phyloP scores from a whole-genome alignment of 192 early-diverging fungal genomes.

The Coemansia sp. region DNA sequence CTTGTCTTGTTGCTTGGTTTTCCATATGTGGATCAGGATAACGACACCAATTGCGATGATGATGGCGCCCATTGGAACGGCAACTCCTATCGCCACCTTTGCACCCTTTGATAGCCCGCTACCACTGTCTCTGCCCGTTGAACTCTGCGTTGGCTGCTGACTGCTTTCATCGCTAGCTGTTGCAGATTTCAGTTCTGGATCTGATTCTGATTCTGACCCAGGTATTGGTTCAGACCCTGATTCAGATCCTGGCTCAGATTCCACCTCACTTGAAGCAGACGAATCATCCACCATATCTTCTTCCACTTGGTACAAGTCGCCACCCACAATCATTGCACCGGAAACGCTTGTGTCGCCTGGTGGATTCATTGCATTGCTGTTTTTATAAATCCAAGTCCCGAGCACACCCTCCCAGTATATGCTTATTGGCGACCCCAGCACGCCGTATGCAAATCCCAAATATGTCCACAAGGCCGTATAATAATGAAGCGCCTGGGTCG shows the following conservation, averaged over 20 bases:
- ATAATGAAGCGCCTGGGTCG: slow-evolving; percentile 8
- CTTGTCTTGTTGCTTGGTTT: not conserved
- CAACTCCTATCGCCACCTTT: slow-evolving; percentile 8
- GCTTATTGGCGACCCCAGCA: not conserved
- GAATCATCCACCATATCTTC: not conserved
- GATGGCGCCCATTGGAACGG: not conserved
- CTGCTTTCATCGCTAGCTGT: not conserved
- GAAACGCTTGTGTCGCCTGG: not conserved
- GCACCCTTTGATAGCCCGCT: not conserved
- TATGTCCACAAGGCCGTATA: slow-evolving; percentile 23
- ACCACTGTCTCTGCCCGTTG: not conserved
- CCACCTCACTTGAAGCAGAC: not conserved
- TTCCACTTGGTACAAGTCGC: slow-evolving; percentile 6
- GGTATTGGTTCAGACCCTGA: not conserved
- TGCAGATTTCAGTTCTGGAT: not conserved
- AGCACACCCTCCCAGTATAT: not conserved
- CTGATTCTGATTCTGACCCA: not conserved
- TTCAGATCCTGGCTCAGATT: not conserved
- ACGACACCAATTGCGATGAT: not conserved
- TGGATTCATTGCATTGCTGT: not conserved
- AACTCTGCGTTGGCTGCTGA: not conserved
- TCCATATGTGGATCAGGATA: slow-evolving; percentile 7
- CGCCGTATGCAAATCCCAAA: not conserved
- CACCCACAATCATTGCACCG: not conserved
- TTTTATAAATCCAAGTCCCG: not conserved